Evolutionary conservation across 2,329 filamentous ascomycete genomes (phyloP), one percentile per base, ranked within the genome.

Genomic region (Epichloe uncinata): DNA sequence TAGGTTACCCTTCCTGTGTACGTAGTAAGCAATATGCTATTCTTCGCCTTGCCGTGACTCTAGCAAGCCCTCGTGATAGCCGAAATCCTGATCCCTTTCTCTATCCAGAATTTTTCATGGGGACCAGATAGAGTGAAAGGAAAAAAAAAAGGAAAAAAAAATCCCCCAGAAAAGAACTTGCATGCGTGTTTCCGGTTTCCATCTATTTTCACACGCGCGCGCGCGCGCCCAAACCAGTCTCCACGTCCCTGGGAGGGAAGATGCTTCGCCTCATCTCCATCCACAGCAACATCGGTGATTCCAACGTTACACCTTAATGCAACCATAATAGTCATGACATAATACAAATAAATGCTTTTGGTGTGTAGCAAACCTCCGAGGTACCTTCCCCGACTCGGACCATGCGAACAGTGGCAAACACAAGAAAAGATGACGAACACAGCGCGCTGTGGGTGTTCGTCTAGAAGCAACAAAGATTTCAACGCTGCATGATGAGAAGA

Each of bases 271-370:
- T n/a, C 16, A 7, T 34, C 30, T 34, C 33, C n/a, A 5, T 13
- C 13, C 26, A n/a, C 15, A 50, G 52, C 45, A 41, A 38, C 45
- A 45, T 48, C 45, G 35, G 35, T 8, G 50, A 47, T 40, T 41
- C 43, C 35, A 18, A 18, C 47, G 16, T 37, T 43, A 41, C 40
- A 40, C 20, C 26, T 47, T 15, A 30, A 55, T 46, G 49, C 49
- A 56, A 53, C 48, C 54, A 49, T 57, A 42, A 52, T 49, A 50
- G 52, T 56, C 55, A 49, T 56, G 35, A 56, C 41, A 45, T 38
- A 38, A 53, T 50, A 49, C 42, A 53, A 48, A 35, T 9, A 30
- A 41, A 18, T 46, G 42, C 42, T 48, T 36, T 49, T 37, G 13
- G 12, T 42, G 40, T 3, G 12, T 8, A 20, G 20, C 3, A 20